phyloP scores from a whole-genome alignment of 2,329 filamentous ascomycete genomes.

The Microdochium paspali region DNA sequence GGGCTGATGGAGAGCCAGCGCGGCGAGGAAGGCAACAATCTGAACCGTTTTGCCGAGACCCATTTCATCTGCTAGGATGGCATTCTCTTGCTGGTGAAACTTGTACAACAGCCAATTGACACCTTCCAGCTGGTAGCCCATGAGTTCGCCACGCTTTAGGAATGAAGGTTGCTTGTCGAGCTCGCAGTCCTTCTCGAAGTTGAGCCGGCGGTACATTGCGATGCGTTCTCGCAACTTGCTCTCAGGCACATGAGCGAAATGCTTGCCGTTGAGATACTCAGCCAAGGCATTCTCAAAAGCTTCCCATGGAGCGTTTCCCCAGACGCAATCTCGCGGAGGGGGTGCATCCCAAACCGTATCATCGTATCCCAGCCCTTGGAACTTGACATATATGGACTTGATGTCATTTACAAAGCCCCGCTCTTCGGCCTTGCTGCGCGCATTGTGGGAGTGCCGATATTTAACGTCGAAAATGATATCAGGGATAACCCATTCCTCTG shows the following conservation, averaged over 20 bases:
- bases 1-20: conserved; percentile 56
- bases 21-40: conserved; percentile 72
- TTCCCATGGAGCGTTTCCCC: conserved; percentile 50
- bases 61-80: conserved; percentile 96
- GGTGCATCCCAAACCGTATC: conserved; percentile 85
- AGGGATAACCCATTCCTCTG: conserved; percentile 74
- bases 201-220: conserved; percentile 50
- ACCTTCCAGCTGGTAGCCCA: conserved; percentile 89
- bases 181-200: conserved; percentile 59
- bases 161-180: conserved; percentile 63
- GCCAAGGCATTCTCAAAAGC: conserved; percentile 78
- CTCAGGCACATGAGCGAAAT: conserved; percentile 50
- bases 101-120: conserved; percentile 93
- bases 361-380: conserved; percentile 84
- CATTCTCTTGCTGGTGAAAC: conserved; percentile 73
- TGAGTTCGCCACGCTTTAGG: conserved; percentile 70
- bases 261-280: conserved; percentile 73
- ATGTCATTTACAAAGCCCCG: conserved; percentile 64
- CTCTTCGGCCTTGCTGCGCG: conserved; percentile 58
- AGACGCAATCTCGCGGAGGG: conserved; percentile 49
- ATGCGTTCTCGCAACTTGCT: conserved; percentile 58
- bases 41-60: conserved; percentile 96
- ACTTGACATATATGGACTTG: conserved; percentile 73
- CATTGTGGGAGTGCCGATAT: conserved; percentile 39
- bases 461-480: conserved; percentile 84